Conservation (phyloP, 768 basidiomycete species). For the Amanita exitialis region DNA sequence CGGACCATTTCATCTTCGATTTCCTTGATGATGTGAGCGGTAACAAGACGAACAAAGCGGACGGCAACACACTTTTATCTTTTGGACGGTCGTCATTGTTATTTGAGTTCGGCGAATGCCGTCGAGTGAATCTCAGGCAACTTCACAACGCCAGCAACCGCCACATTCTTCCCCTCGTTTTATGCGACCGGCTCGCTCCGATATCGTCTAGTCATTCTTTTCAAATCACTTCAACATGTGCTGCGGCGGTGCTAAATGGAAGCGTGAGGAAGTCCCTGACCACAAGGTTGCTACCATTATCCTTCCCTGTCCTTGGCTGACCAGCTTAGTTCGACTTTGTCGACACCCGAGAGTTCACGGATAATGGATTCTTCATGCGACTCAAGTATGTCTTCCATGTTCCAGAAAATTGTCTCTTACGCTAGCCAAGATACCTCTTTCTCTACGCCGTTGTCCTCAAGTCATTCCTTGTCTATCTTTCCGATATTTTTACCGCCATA, state of each 20-base stretch:
- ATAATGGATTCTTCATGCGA: conserved; percentile 80
- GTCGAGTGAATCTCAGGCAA: conserved; percentile 11
- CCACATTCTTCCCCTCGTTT: conserved; percentile 12
- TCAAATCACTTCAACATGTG: conserved; percentile 27
- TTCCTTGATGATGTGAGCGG: conserved; percentile 42
- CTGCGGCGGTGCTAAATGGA: conserved; percentile 85
- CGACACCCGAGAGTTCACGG: conserved; percentile 86
- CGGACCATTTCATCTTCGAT: conserved; percentile 96
- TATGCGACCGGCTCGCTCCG: conserved; percentile 49
- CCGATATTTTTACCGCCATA: conserved; percentile 95
- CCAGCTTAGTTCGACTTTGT: conserved; percentile 88
- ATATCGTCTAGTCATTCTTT: conserved; percentile 15
- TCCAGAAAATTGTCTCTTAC: background rate
- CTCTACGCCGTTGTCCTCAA: conserved; percentile 90
- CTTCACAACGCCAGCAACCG: conserved; percentile 4
- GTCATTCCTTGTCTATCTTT: conserved; percentile 91
- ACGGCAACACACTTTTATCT: conserved; percentile 55
- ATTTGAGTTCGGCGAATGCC: conserved; percentile 26
- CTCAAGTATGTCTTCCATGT: conserved; percentile 51
- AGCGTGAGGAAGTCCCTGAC: conserved; percentile 93
- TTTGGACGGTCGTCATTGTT: conserved; percentile 85
- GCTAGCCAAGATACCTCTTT: conserved; percentile 68
- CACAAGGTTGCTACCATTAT: conserved; percentile 64
- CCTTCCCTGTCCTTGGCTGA: conserved; percentile 13
- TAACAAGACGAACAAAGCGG: conserved; percentile 12